phyloP scores from a whole-genome alignment of 2,329 filamentous ascomycete species.

The Talaromyces sp. region DNA sequence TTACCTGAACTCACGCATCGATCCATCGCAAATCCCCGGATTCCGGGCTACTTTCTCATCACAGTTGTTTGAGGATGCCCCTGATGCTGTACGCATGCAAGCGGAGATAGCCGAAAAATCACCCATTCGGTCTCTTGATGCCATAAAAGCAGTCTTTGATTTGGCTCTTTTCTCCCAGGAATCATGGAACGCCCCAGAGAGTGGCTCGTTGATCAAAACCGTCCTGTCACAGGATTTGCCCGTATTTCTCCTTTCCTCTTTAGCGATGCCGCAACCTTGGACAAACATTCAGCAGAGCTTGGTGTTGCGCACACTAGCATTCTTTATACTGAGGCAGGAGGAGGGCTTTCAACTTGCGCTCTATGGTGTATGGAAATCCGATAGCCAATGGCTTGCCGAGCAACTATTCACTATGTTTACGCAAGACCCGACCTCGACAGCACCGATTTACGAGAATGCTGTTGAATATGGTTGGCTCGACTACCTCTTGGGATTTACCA shows the following conservation, averaged over 20 bases:
- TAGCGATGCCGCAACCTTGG: slow-evolving; percentile 46
- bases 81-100: slow-evolving; percentile 54
- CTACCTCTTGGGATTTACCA: slow-evolving; percentile 69
- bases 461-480: slow-evolving; percentile 79
- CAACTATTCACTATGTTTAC: slow-evolving; percentile 74
- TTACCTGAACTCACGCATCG: slow-evolving; percentile 72
- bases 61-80: slow-evolving; percentile 57
- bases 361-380: slow-evolving; percentile 85
- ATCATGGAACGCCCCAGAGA: slow-evolving; percentile 51
- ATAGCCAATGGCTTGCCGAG: slow-evolving; percentile 78
- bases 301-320: slow-evolving; percentile 58
- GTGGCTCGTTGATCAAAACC: slow-evolving; percentile 54
- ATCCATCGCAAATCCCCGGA: slow-evolving; percentile 77
- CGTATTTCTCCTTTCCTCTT: slow-evolving; percentile 46
- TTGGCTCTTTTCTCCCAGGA: slow-evolving; percentile 56
- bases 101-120: slow-evolving; percentile 69
- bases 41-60: slow-evolving; percentile 70
- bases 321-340: slow-evolving; percentile 74
- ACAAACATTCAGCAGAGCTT: slow-evolving; percentile 44
- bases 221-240: slow-evolving; percentile 51
- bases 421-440: slow-evolving; percentile 61
- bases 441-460: slow-evolving; percentile 71
- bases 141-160: slow-evolving; percentile 63
- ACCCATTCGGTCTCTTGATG: slow-evolving; percentile 81
- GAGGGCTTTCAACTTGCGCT: slow-evolving; percentile 81